Percentiles rank a stretch among this genome's conserved stretches.
These are phyloP conservation scores for Fermentozyma sake DNA, from an alignment of 1,139 yeast genomes.

Conservation along the genomic window DNA sequence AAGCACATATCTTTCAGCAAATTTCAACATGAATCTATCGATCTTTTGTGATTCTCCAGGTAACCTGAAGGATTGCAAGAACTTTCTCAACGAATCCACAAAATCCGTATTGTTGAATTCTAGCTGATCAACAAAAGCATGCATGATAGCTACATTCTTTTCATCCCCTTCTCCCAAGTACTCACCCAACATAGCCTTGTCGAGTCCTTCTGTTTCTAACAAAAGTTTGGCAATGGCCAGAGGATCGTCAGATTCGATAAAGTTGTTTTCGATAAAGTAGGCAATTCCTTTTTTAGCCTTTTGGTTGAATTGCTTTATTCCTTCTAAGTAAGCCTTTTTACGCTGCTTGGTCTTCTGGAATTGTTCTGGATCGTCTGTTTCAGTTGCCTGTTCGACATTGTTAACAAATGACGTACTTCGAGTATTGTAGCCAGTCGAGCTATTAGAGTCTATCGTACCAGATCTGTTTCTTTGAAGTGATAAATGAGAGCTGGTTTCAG, in stretches of 20 bases:
- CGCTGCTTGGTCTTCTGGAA: constrained; percentile 82
- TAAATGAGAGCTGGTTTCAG: constrained; percentile 14
- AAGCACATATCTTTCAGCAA: constrained; percentile 85
- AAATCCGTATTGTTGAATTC: constrained; percentile 67
- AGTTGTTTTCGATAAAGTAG: constrained; percentile 55
- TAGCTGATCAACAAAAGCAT: constrained; percentile 86
- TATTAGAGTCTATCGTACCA: constrained; percentile 37
- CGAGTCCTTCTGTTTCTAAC: constrained; percentile 73
- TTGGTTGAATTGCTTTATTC: constrained; percentile 73
- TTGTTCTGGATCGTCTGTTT: constrained; percentile 72
- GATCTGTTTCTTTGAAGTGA: constrained; percentile 33
- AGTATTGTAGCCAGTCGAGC: constrained; percentile 24
- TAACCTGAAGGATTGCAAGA: constrained; percentile 82
- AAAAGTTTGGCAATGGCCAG: constrained; percentile 69
- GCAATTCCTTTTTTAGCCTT: constrained; percentile 80
- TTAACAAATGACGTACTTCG: constrained; percentile 32
- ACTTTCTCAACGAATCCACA: constrained; percentile 80
- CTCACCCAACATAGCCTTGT: constrained; percentile 84
- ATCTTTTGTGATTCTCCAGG: constrained; percentile 99
- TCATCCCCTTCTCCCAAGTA: constrained; percentile 88
- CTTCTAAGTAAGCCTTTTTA: constrained; percentile 76
- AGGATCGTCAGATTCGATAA: constrained; percentile 61
- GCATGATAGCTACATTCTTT: constrained; percentile 78
- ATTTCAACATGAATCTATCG: constrained; percentile 93
- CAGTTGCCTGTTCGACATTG: constrained; percentile 20